Evolutionary conservation across 2,329 filamentous ascomycete genomes (phyloP).

Genomic region (Fusarium albidum): DNA sequence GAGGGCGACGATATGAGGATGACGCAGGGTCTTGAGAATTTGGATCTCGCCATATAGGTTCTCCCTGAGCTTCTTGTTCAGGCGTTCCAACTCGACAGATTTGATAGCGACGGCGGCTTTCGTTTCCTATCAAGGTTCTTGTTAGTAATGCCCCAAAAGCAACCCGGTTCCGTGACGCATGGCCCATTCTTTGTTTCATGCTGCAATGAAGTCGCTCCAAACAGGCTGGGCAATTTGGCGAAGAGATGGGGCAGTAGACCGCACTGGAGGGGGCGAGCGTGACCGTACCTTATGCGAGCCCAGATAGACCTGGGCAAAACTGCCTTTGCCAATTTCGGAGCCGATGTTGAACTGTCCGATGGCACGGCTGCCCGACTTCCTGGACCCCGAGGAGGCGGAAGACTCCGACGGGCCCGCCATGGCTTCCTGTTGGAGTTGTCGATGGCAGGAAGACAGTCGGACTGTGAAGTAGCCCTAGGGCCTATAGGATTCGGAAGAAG

Average conservation of each 20-base stretch:
- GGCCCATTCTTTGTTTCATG: background rate
- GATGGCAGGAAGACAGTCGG: slow-evolving; percentile 44
- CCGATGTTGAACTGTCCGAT: slow-evolving; percentile 83
- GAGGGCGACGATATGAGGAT: slow-evolving; percentile 95
- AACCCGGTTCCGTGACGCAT: background rate
- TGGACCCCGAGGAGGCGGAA: slow-evolving; percentile 46
- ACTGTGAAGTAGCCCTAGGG: slow-evolving; percentile 46
- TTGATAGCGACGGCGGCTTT: slow-evolving; percentile 93
- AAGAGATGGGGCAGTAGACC: slow-evolving; percentile 18
- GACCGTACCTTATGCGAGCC: slow-evolving; percentile 77
- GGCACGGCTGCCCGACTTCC: slow-evolving; percentile 45
- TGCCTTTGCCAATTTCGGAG: slow-evolving; percentile 94
- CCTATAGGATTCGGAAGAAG: slow-evolving; percentile 48
- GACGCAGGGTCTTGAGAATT: slow-evolving; percentile 91
- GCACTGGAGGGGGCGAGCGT: slow-evolving; percentile 3
- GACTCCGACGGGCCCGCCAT: slow-evolving; percentile 52
- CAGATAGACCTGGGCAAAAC: slow-evolving; percentile 95
- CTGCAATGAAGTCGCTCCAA: slow-evolving; percentile 11
- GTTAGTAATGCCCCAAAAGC: slow-evolving; percentile 9
- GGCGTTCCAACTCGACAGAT: slow-evolving; percentile 87
- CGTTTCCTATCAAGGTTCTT: slow-evolving; percentile 64
- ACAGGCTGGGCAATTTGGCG: slow-evolving; percentile 17
- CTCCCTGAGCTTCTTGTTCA: slow-evolving; percentile 96
- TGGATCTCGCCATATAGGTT: slow-evolving; percentile 96
- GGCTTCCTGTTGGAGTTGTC: slow-evolving; percentile 46